A percentile compares a stretch with the other conserved stretches of the same genome.
Evolutionary conservation across 108 stramenopile species (phyloP).

Genomic region (Epithemia pelagica): DNA sequence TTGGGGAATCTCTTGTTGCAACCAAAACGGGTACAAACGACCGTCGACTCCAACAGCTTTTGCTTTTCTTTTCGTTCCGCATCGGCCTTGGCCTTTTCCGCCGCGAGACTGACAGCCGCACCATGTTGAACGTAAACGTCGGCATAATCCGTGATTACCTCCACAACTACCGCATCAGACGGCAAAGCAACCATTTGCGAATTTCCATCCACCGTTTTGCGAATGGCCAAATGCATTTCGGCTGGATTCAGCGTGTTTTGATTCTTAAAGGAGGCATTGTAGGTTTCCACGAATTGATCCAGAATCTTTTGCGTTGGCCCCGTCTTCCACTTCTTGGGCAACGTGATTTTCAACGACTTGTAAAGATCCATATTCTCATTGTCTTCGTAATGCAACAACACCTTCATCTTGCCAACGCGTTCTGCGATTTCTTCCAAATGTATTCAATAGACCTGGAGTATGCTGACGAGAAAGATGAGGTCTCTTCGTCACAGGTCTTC

Average conservation of each 20-base stretch:
- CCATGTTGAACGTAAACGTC: slow-evolving; percentile 75
- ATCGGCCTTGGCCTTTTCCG: slow-evolving; percentile 19
- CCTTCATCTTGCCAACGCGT: slow-evolving; percentile 81
- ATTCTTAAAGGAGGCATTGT: slow-evolving; percentile 57
- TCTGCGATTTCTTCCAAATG: too few relatives aligned
- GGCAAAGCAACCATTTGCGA: slow-evolving; percentile 34
- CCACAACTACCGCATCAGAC: slow-evolving; percentile 64
- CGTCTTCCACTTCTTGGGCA: slow-evolving; percentile 82
- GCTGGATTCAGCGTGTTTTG: slow-evolving; percentile 40
- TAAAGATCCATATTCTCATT: slow-evolving; percentile 56
- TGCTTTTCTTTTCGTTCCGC: slow-evolving; percentile 24
- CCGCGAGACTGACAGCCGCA: slow-evolving; percentile 40
- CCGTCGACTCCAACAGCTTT: slow-evolving; percentile 37
- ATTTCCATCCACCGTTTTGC: slow-evolving; percentile 10
- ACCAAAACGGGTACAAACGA: slow-evolving; percentile 80
- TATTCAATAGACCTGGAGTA: too few relatives aligned
- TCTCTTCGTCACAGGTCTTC: too few relatives aligned
- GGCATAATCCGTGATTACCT: slow-evolving; percentile 65
- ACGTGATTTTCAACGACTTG: slow-evolving; percentile 86
- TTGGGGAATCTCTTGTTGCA: slow-evolving; percentile 75
- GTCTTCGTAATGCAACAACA: slow-evolving; percentile 88
- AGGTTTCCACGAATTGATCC: slow-evolving; percentile 75
- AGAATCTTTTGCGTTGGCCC: slow-evolving; percentile 74
- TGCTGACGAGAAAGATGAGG: too few relatives aligned
- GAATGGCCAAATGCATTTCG: slow-evolving; percentile 52